These are phyloP conservation scores for Zea luxurians DNA, from an alignment of 176 grass and related monocot species.

Conservation along the genomic window DNA sequence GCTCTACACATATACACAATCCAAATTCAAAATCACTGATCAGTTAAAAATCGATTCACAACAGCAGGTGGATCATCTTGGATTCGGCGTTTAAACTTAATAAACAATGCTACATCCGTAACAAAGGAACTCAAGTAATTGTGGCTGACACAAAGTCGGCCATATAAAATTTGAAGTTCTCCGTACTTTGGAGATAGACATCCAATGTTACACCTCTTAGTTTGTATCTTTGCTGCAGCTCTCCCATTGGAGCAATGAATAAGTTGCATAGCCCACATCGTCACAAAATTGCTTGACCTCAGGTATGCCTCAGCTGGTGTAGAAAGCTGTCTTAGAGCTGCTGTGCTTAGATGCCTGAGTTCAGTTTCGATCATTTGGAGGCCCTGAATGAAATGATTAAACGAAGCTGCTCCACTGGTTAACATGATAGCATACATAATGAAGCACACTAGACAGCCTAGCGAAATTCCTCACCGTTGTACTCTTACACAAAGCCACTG, in stretches of 20 bases:
- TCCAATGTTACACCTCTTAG: not conserved
- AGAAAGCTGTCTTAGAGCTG: not conserved
- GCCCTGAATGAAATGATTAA: not conserved
- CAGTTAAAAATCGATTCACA: not conserved
- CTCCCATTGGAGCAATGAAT: not conserved
- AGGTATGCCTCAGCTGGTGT: not conserved
- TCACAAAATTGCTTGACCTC: constrained; percentile 25
- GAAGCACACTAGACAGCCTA: not conserved
- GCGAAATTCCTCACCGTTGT: constrained; percentile 23
- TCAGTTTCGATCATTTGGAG: not conserved
- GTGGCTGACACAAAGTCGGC: not conserved
- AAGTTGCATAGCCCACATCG: not conserved
- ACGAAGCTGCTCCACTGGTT: not conserved
- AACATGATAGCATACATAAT: constrained; percentile 20
- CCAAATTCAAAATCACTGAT: not conserved
- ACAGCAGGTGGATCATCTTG: not conserved
- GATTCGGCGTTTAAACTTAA: not conserved
- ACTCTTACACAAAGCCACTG: not conserved
- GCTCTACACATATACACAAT: not conserved
- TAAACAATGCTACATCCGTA: not conserved
- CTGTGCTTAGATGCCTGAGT: not conserved
- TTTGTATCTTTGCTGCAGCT: not conserved
- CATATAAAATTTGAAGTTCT: not conserved
- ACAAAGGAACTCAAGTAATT: not conserved
- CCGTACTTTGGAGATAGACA: not conserved